These are phyloP conservation scores for Verticillium albo-atrum DNA, from an alignment of 2,329 filamentous ascomycete species.

Conservation along the genomic window DNA sequence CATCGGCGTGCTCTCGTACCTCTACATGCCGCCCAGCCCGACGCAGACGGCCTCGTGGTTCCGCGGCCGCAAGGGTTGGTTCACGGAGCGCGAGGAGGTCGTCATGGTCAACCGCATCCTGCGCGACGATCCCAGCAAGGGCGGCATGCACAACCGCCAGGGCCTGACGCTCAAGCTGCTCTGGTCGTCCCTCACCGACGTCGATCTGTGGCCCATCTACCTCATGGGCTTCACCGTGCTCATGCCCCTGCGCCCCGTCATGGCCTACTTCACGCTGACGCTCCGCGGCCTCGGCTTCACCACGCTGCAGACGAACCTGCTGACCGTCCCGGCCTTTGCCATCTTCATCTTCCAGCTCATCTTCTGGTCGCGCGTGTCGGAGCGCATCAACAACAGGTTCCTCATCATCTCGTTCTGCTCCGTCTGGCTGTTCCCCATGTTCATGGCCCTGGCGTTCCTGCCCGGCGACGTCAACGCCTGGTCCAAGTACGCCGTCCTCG, in stretches of 20 bases:
- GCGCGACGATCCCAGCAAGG: slow-evolving; percentile 21
- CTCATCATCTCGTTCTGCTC: slow-evolving; percentile 22
- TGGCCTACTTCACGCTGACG: slow-evolving; percentile 43
- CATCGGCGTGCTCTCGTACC: slow-evolving; percentile 32
- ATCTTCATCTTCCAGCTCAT: slow-evolving; percentile 33
- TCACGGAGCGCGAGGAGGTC: slow-evolving; percentile 54
- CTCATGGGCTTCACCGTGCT: slow-evolving; percentile 29
- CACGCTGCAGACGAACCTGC: slow-evolving; percentile 49
- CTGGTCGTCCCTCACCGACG: slow-evolving; percentile 44
- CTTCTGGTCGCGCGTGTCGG: slow-evolving; percentile 37
- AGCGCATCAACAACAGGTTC: slow-evolving; percentile 34
- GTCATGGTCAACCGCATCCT: slow-evolving; percentile 57
- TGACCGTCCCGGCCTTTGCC: slow-evolving; percentile 35
- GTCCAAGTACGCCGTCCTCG: slow-evolving; percentile 40
- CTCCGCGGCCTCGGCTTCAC: slow-evolving; percentile 43
- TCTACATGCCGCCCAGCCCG: slow-evolving; percentile 51
- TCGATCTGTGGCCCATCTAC: slow-evolving; percentile 52
- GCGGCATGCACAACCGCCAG: slow-evolving; percentile 51
- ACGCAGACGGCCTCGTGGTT: slow-evolving; percentile 53
- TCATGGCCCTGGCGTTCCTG: slow-evolving; percentile 40
- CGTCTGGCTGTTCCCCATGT: slow-evolving; percentile 47
- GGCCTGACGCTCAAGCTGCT: slow-evolving; percentile 39
- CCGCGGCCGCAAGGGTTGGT: slow-evolving; percentile 52
- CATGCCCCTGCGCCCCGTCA: slow-evolving; percentile 18
- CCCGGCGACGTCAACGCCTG: slow-evolving; percentile 29